Conservation (phyloP, 2,329 filamentous ascomycete species). For the Pseudocercospora musae region DNA sequence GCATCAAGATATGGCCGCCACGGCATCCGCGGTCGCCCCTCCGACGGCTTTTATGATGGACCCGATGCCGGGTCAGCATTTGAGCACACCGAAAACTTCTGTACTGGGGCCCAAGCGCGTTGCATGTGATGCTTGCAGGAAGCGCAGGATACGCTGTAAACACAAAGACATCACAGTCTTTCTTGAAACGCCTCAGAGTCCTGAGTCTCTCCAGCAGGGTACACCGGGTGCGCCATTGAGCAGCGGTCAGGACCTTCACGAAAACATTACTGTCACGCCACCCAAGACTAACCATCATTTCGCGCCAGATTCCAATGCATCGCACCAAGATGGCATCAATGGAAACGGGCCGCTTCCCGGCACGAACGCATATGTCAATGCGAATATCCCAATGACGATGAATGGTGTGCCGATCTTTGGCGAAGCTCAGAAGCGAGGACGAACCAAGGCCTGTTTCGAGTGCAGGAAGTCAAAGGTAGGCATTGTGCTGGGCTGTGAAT, state of each 20-base stretch:
- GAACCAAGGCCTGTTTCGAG: constrained; percentile 63
- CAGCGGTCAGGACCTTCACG: constrained; percentile 21
- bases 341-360: constrained; percentile 28
- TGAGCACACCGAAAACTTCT: constrained; percentile 54
- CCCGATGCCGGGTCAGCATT: constrained; percentile 33
- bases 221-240: constrained; percentile 5
- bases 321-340: constrained; percentile 9
- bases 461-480: constrained; percentile 66
- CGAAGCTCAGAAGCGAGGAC: constrained; percentile 34
- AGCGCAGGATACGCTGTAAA: constrained; percentile 60
- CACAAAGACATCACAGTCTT: constrained; percentile 56
- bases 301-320: constrained; percentile 12
- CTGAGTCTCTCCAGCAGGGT: constrained; percentile 11
- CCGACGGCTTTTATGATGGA: constrained; percentile 30
- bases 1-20: constrained; percentile 24
- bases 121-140: constrained; percentile 61
- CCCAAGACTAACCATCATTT: constrained; percentile 22
- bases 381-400: constrained; percentile 48
- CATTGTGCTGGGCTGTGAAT: not conserved
- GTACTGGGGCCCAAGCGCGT: constrained; percentile 59
- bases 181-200: constrained; percentile 12
- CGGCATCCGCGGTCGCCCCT: constrained; percentile 18
- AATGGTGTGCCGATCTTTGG: constrained; percentile 59
- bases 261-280: constrained; percentile 30
- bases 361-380: constrained; percentile 33